phyloP scores from a whole-genome alignment of 108 stramenopile genomes.

The Nitzschia sp. region DNA sequence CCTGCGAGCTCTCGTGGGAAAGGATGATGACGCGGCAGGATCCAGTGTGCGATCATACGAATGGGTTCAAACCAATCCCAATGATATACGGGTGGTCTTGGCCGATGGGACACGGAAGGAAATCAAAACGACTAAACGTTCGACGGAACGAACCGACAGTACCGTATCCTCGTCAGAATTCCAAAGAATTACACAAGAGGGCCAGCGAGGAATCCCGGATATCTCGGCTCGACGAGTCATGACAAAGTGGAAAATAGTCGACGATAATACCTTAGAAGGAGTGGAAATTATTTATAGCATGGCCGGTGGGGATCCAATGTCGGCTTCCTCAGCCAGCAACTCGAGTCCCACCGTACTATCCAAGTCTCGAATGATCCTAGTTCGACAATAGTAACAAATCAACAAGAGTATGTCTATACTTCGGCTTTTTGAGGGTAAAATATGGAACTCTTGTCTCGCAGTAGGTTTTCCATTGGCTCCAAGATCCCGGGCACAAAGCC shows the following conservation, averaged over 20 bases:
- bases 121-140: constrained; percentile 81
- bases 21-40: constrained; percentile 8
- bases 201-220: constrained; percentile 53
- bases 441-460: constrained; percentile 57
- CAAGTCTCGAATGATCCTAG: constrained; percentile 35
- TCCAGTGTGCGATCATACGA: constrained; percentile 38
- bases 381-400: constrained; percentile 5
- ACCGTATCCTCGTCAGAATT: constrained; percentile 70
- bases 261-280: constrained; percentile 45
- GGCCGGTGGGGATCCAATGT: constrained; percentile 47
- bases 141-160: constrained; percentile 44
- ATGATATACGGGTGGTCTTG: constrained; percentile 51
- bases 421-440: constrained; percentile 64
- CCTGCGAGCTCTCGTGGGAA: not conserved
- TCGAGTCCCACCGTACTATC: constrained; percentile 22
- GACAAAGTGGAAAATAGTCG: constrained; percentile 70
- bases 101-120: constrained; percentile 66
- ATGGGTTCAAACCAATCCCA: constrained; percentile 74
- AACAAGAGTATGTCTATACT: constrained; percentile 33
- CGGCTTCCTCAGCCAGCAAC: constrained; percentile 1
- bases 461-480: constrained; percentile 55
- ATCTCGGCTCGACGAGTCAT: constrained; percentile 66
- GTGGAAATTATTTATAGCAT: constrained; percentile 75
- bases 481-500: constrained; percentile 78
- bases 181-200: constrained; percentile 59